Percentiles rank a stretch among this genome's conserved stretches.
Conservation (phyloP, 2,329 filamentous ascomycete species). For the Colletotrichum plurivorum region DNA sequence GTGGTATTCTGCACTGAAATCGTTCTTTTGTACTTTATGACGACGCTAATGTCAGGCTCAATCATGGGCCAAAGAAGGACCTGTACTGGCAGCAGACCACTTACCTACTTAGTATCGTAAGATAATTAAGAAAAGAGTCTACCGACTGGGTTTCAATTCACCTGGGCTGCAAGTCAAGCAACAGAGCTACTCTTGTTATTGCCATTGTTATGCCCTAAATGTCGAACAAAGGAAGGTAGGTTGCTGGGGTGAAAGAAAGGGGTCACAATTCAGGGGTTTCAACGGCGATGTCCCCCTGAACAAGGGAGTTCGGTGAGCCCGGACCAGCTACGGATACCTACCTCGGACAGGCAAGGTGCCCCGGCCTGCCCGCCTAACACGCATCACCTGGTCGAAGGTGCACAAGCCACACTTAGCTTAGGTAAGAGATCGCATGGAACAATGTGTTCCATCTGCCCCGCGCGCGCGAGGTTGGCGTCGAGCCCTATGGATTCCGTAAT, state of each 20-base stretch:
- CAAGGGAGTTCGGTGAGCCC: slow-evolving; percentile 34
- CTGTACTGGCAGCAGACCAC: slow-evolving; percentile 13
- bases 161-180: not conserved
- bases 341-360: slow-evolving; percentile 21
- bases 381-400: slow-evolving; percentile 12
- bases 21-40: slow-evolving; percentile 28
- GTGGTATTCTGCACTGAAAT: slow-evolving; percentile 19
- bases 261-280: slow-evolving; percentile 31
- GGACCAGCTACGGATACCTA: slow-evolving; percentile 19
- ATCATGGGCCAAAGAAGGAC: not conserved
- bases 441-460: not conserved
- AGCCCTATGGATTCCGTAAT: slow-evolving; percentile 27
- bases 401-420: slow-evolving; percentile 25
- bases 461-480: slow-evolving; percentile 50
- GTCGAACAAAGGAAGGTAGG: slow-evolving; percentile 17
- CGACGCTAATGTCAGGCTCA: slow-evolving; percentile 31
- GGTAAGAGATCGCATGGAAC: not conserved
- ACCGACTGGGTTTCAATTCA: not conserved
- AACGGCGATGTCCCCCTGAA: slow-evolving; percentile 15
- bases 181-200: slow-evolving; percentile 11
- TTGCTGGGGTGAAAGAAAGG: slow-evolving; percentile 26
- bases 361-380: not conserved
- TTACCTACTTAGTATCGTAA: slow-evolving; percentile 3
- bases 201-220: slow-evolving; percentile 19
- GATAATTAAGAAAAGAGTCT: not conserved